Percentiles rank a stretch among this genome's conserved stretches.
Evolutionary conservation across 176 grass and related monocot genomes (phyloP).

Genomic region (Oryza australiensis): DNA sequence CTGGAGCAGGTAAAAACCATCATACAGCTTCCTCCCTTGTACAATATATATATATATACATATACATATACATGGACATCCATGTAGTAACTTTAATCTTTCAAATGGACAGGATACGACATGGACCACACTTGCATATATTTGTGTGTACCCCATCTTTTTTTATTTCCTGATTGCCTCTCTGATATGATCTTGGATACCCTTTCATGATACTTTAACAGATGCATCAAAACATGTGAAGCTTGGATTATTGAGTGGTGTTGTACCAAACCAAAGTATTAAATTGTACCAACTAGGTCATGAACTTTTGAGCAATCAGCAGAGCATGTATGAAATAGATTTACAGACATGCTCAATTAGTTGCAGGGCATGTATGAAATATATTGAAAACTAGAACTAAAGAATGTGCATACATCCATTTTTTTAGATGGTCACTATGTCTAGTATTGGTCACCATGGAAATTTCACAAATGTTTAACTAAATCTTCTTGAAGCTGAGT

Average conservation of each 20-base stretch:
- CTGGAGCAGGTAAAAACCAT: conserved; percentile 70
- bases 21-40: neutral
- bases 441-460: no score
- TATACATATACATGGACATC: neutral
- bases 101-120: neutral
- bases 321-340: no score
- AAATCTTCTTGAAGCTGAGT: no score
- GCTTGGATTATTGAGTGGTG: conserved; percentile 86
- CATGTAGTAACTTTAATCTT: neutral
- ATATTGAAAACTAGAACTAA: no score
- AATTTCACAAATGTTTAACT: no score
- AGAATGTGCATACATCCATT: no score
- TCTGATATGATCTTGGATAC: conserved; percentile 23
- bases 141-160: neutral
- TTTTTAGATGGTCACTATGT: no score
- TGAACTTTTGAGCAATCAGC: no score
- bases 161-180: conserved; percentile 7
- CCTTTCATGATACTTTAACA: conserved; percentile 68
- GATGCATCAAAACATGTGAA: conserved; percentile 98
- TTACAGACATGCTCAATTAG: no score
- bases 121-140: neutral
- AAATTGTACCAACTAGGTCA: no score
- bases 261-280: conserved; percentile 99
- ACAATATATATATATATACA: neutral
- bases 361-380: no score